Base-by-base conservation (phyloP, 2,329 filamentous ascomycete genomes). In the Xylariaceae sp. region DNA sequence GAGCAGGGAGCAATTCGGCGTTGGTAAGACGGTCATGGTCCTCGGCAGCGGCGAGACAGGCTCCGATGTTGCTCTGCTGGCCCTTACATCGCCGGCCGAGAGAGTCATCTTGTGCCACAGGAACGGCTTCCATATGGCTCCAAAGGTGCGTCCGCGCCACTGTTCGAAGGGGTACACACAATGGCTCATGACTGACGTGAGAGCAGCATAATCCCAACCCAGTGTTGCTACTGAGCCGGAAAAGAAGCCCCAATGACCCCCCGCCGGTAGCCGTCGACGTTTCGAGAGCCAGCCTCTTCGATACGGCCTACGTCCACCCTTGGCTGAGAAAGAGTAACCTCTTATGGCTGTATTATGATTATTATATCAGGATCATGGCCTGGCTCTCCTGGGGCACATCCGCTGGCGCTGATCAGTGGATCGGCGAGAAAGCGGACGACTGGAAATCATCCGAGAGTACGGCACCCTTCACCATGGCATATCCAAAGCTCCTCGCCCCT, bases 241-340 rank as follows among this genome's bases (percentile, higher is more conserved):
- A 34, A 12, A 39, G 38, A 23, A 42, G 39, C 13, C 35, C 37
- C 10, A 29, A 44, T 5, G 42, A 45, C n/a, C 40, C 42, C 2
- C 57, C 52, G 7, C 66, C 65, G 29, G 66, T 68, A 24, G 67
- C 68, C 0, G 58, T 67, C 11, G 68, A 72, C 40, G 58, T 61
- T 3, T 60, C 61, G 1, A 55, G 64, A 2, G 66, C 65, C 8
- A 68, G 65, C 34, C 46, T 72, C 5, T 70, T 72, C 38, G 67
- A 72, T 39, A 70, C 68, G 0, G 64, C 65, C 4, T 72, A 72
- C 34, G 61, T 65, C 5, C 67, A 69, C n/a, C 62, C 63, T 0
- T 37, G 60, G 3, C 50, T 72, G 0, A 62, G 66, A 36, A 56
- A 57, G n/a, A 61, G 61, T 11, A 51, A 44, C 1, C 38, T 65